Conservation (phyloP, 176 grass and related monocot genomes). For the Phyllostachys edulis region DNA sequence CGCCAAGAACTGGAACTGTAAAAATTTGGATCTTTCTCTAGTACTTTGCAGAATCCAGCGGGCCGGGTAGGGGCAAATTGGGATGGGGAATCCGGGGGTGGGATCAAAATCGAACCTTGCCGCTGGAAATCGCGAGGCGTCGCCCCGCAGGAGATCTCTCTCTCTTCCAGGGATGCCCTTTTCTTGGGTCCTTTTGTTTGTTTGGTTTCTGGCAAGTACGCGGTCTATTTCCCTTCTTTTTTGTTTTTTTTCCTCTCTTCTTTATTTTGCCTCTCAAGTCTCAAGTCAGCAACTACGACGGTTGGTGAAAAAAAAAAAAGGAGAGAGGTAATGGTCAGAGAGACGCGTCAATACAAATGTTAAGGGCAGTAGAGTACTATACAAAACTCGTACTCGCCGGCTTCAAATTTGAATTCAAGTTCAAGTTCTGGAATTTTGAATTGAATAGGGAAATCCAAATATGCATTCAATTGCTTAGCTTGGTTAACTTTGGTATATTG, state of each 20-base stretch:
- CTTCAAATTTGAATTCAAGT: not conserved
- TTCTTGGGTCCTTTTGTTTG: constrained; percentile 36
- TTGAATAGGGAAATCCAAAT: not conserved
- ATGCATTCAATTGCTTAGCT: constrained; percentile 18
- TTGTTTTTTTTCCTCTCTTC: not conserved
- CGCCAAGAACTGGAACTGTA: constrained; percentile 13
- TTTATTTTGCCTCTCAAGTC: not conserved
- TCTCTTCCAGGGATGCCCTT: constrained; percentile 38
- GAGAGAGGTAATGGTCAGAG: not conserved
- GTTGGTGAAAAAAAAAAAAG: constrained; percentile 33
- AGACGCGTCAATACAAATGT: not conserved
- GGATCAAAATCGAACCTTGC: constrained; percentile 65
- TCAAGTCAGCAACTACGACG: not conserved
- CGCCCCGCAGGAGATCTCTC: constrained; percentile 41
- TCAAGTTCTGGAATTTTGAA: not conserved
- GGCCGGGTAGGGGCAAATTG: not conserved
- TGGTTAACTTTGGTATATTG: not conserved
- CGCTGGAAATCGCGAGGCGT: constrained; percentile 43
- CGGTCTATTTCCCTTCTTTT: not conserved
- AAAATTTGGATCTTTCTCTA: constrained; percentile 36
- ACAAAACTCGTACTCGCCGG: not conserved
- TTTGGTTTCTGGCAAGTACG: constrained; percentile 30
- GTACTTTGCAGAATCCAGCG: not conserved
- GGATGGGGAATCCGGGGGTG: constrained; percentile 8
- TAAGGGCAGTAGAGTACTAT: not conserved